phyloP scores from a whole-genome alignment of 1,284 basidiomycete species.

The Meira miltonrushii region DNA sequence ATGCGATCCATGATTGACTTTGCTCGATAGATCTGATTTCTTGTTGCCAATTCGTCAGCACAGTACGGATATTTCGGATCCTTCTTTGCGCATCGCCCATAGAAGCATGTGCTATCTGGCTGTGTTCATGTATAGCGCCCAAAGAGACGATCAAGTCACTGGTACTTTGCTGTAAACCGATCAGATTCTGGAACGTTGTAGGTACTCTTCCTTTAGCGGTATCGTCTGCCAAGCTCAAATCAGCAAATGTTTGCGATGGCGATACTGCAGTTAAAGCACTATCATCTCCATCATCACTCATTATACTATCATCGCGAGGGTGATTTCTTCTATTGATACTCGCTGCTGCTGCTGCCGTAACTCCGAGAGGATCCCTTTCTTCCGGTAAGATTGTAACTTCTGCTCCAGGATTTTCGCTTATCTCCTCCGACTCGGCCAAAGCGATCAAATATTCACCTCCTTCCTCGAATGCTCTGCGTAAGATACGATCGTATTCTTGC shows the following conservation, averaged over 20 bases:
- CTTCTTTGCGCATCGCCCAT: constrained; percentile 23
- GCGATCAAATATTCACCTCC: constrained; percentile 8
- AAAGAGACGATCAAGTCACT: constrained; percentile 14
- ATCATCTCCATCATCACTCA: not conserved
- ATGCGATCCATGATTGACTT: constrained; percentile 20
- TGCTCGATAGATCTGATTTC: constrained; percentile 22
- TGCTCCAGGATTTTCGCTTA: not conserved
- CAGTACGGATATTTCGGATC: constrained; percentile 17
- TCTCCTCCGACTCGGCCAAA: not conserved
- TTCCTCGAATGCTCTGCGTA: constrained; percentile 11
- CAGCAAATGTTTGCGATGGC: not conserved
- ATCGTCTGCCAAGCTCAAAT: not conserved
- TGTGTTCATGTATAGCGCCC: constrained; percentile 23
- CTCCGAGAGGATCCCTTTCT: not conserved
- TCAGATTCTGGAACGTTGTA: constrained; percentile 1
- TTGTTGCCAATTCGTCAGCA: constrained; percentile 20
- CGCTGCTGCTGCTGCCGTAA: not conserved
- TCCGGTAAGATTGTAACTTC: not conserved
- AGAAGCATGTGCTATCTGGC: constrained; percentile 23
- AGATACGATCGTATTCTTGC: constrained; percentile 18
- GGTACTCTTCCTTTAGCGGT: not conserved
- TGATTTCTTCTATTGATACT: not conserved
- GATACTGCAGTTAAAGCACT: not conserved
- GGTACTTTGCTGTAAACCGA: constrained; percentile 18
- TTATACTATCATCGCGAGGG: not conserved